Percentiles rank a stretch among this genome's conserved stretches.
These are phyloP conservation scores for Lentithecium fluviatile DNA, from an alignment of 495 filamentous ascomycete species.

Conservation along the genomic window DNA sequence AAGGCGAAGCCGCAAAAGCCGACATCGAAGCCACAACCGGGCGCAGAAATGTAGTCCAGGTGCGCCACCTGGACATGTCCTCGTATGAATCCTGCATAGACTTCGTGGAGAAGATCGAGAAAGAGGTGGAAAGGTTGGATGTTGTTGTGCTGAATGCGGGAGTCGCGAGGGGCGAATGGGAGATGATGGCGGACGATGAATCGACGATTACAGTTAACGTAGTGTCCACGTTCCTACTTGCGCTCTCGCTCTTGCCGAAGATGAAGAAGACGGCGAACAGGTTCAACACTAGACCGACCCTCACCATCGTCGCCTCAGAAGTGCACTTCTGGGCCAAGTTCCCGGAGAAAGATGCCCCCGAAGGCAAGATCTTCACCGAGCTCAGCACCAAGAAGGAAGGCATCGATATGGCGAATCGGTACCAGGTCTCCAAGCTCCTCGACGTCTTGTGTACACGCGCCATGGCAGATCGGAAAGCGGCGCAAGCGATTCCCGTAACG, in stretches of 20 bases:
- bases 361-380: constrained; percentile 33
- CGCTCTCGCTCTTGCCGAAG: constrained; percentile 45
- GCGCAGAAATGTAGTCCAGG: constrained; percentile 46
- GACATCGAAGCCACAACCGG: constrained; percentile 50
- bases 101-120: constrained; percentile 48
- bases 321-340: constrained; percentile 38
- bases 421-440: constrained; percentile 19
- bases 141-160: constrained; percentile 50
- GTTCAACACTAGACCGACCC: constrained; percentile 35
- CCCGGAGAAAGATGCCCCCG: constrained; percentile 25
- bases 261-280: constrained; percentile 35
- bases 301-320: constrained; percentile 40
- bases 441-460: constrained; percentile 8
- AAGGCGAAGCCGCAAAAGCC: constrained; percentile 49
- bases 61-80: constrained; percentile 58
- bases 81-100: constrained; percentile 51
- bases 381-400: constrained; percentile 34
- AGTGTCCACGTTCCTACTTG: constrained; percentile 51
- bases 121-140: constrained; percentile 47
- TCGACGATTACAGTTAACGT: constrained; percentile 56
- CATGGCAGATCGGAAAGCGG: constrained; percentile 6
- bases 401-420: constrained; percentile 36
- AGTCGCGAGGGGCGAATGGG: constrained; percentile 40
- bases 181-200: constrained; percentile 47
- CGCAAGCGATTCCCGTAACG: constrained; percentile 35